Evolutionary conservation across 257 asterid species (phyloP), one percentile per base, ranked within the genome.

Genomic region (Nicotiana tomentosiformis): DNA sequence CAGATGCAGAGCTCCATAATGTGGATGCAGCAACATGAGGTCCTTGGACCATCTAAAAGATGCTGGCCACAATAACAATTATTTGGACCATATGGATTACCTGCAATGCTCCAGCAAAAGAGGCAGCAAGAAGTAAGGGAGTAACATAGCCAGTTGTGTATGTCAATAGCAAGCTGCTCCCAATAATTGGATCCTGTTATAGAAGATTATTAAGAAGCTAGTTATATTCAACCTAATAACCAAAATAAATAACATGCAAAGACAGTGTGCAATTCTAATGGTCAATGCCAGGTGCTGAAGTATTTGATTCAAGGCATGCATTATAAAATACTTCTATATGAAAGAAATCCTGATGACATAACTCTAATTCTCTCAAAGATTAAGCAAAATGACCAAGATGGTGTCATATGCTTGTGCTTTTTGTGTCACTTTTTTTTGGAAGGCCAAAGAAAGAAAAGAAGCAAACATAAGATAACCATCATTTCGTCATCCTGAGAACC

Each of bases 41-140:
- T 51, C 14, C 64, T 7, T 7, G 15, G 10, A 26, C 62, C 46
- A 51, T 74, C 80, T 74, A 51, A 72, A 43, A 46, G 60, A 8
- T 49, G 62, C 20, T 70, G 5, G 30, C 51, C 80, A 26, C 16
- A 74, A 74, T 49, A 74, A 74, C 26, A 74, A 74, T 23, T 37
- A 26, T 74, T 26, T 74, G 62, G 10, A 26, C 51, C 80, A 26
- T 26, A 51, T 7, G 64, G 53, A 26, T 15, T 89, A 93, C 99
- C 99, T 92, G 99, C 88, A 95, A 82, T 87, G 96, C 98, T 77
- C 99, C 99, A 39, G 99, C 98, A 86, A 95, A 95, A 77, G 99
- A 94, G 85, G 99, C 99, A 55, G 98, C 99, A 83, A 95, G 93
- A 83, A 94, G 98, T 85, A 95, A 91, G 83, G 98, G 99, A 82